phyloP scores from a whole-genome alignment of 2,329 filamentous ascomycete species.

The Fusarium agapanthi region DNA sequence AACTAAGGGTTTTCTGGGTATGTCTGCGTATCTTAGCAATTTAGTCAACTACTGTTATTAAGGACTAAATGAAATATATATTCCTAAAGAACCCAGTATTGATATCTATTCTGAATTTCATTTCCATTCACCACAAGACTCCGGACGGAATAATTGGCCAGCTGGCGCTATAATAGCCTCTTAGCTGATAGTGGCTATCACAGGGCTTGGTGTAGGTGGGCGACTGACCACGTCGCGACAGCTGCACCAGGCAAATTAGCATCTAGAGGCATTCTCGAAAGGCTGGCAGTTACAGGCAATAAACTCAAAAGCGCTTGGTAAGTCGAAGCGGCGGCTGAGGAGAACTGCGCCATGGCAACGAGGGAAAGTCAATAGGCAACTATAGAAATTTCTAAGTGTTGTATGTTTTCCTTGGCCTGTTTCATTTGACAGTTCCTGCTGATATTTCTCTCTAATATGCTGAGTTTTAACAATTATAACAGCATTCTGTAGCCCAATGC shows the following conservation, averaged over 20 bases:
- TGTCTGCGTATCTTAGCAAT: not conserved
- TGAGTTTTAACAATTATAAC: not conserved
- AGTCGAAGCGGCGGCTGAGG: too few species aligned
- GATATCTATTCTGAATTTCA: fast-evolving
- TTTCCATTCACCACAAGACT: fast-evolving
- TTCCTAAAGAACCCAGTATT: too few species aligned
- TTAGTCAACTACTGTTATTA: not conserved
- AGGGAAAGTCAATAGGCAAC: fast-evolving
- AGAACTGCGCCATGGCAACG: fast-evolving
- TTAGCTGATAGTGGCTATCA: not conserved
- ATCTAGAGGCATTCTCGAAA: fast-evolving
- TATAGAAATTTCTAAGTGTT: fast-evolving
- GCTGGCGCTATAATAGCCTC: not conserved
- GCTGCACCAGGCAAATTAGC: fast-evolving
- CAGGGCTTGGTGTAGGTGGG: not conserved
- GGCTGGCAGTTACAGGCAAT: fast-evolving
- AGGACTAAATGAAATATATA: not conserved
- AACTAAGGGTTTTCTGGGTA: fast-evolving
- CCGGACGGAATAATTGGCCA: fast-evolving
- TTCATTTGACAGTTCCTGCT: not conserved
- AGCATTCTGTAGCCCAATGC: not conserved
- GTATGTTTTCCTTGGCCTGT: fast-evolving
- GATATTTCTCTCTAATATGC: too few species aligned
- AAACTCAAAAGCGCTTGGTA: fast-evolving
- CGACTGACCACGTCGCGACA: not conserved